Evolutionary conservation across 2,329 filamentous ascomycete species (phyloP).

Genomic region (Nannizziopsis barbatae): DNA sequence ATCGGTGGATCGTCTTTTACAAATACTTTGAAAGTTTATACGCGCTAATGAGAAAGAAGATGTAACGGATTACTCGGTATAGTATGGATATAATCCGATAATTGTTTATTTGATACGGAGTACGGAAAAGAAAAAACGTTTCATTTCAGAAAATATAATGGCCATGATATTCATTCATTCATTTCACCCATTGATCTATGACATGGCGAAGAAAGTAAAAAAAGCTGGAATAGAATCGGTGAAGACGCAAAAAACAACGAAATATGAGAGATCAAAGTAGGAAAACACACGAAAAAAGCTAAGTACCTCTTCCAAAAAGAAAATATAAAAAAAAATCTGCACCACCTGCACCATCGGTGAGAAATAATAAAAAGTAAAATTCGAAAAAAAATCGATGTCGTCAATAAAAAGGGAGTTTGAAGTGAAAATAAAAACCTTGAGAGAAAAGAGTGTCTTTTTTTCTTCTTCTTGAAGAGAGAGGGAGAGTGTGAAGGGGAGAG

Average conservation of each 20-base stretch:
- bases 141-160: not conserved
- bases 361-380: not conserved
- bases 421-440: not conserved
- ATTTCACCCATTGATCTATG: constrained; percentile 8
- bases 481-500: not conserved
- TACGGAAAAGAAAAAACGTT: no score
- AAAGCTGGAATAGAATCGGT: no score
- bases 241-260: not conserved
- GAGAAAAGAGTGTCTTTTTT: not conserved
- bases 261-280: not conserved
- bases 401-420: not conserved
- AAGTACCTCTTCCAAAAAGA: no score
- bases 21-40: no score
- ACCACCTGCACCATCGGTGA: constrained; percentile 2
- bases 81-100: no score
- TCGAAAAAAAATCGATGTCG: not conserved
- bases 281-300: no score
- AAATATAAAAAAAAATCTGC: not conserved
- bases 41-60: no score
- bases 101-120: no score
- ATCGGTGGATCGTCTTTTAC: not conserved
- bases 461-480: not conserved
- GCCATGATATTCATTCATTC: constrained; percentile 11
- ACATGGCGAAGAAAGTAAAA: constrained; percentile 4
- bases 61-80: no score